Conservation (phyloP, 163 green algal genomes). For the Prototheca cutis region DNA sequence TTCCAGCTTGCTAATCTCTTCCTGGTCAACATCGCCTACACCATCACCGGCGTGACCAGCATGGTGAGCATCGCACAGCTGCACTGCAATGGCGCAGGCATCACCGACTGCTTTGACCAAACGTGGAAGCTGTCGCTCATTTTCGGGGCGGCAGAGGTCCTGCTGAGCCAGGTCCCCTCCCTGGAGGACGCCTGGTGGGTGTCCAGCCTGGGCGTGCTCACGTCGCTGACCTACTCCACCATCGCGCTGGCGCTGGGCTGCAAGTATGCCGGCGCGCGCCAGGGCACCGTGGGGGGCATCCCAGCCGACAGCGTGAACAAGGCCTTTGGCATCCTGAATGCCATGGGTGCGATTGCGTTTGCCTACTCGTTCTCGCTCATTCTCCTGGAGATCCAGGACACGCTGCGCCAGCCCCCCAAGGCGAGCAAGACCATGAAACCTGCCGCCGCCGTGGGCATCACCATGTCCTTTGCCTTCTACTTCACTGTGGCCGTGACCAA, state of each 20-base stretch:
- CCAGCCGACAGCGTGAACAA: constrained; percentile 6
- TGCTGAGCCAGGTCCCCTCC: constrained; percentile 25
- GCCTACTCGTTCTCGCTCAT: constrained; percentile 25
- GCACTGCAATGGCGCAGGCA: constrained; percentile 2
- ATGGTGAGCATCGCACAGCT: constrained; percentile 6
- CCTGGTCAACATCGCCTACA: constrained; percentile 19
- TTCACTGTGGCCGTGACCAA: constrained; percentile 5
- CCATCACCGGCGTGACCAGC: constrained; percentile 6
- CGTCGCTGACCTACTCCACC: constrained; percentile 21
- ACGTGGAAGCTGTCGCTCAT: constrained; percentile 29
- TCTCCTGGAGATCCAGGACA: constrained; percentile 22
- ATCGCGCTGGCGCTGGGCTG: constrained; percentile 18
- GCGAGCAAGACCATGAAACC: neutral
- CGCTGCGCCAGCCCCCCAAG: constrained; percentile 18
- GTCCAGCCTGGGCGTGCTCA: constrained; percentile 16
- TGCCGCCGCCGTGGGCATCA: constrained; percentile 3
- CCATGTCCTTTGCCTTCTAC: constrained; percentile 14
- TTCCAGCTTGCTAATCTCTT: constrained; percentile 16
- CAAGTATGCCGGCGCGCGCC: constrained; percentile 5
- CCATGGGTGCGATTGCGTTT: constrained; percentile 33
- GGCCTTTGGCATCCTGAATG: constrained; percentile 27
- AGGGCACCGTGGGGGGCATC: constrained; percentile 10
- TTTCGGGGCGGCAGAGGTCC: constrained; percentile 23
- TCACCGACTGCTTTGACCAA: constrained; percentile 1
- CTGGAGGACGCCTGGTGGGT: constrained; percentile 39